phyloP scores from a whole-genome alignment of 768 basidiomycete species.

The Tephrocybe sp. region DNA sequence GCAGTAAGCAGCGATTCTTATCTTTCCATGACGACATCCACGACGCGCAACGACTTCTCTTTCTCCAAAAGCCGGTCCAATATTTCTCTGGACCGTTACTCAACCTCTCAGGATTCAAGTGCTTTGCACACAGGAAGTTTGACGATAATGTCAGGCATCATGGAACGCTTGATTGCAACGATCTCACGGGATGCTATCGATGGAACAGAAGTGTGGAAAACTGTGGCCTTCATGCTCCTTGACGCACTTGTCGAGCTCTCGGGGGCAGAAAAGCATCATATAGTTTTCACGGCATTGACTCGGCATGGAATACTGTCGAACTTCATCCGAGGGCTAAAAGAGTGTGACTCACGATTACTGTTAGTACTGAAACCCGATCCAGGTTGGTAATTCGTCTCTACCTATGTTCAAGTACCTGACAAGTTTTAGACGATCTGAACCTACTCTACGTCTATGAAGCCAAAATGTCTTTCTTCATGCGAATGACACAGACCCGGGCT shows the following conservation, averaged over 20 bases:
- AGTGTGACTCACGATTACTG: slow-evolving; percentile 72
- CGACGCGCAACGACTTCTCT: slow-evolving; percentile 37
- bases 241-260: slow-evolving; percentile 78
- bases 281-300: slow-evolving; percentile 54
- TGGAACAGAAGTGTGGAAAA: slow-evolving; percentile 96
- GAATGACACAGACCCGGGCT: slow-evolving; percentile 76
- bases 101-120: slow-evolving; percentile 16
- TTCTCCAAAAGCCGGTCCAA: slow-evolving; percentile 38
- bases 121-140: slow-evolving; percentile 63
- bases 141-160: slow-evolving; percentile 57
- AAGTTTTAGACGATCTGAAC: slow-evolving; percentile 74
- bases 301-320: slow-evolving; percentile 77
- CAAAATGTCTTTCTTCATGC: slow-evolving; percentile 86
- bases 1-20: slow-evolving; percentile 7
- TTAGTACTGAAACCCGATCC: slow-evolving; percentile 86
- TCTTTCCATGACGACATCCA: slow-evolving; percentile 37
- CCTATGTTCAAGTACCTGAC: not conserved
- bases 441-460: slow-evolving; percentile 92
- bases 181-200: slow-evolving; percentile 91
- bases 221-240: slow-evolving; percentile 87
- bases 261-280: slow-evolving; percentile 64
- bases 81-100: slow-evolving; percentile 22
- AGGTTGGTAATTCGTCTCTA: slow-evolving; percentile 44
- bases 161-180: slow-evolving; percentile 70
- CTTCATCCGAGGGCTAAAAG: slow-evolving; percentile 83